Evolutionary conservation across 2,329 filamentous ascomycete genomes (phyloP), one percentile per base, ranked within the genome.

Genomic region (Colletotrichum agaves): DNA sequence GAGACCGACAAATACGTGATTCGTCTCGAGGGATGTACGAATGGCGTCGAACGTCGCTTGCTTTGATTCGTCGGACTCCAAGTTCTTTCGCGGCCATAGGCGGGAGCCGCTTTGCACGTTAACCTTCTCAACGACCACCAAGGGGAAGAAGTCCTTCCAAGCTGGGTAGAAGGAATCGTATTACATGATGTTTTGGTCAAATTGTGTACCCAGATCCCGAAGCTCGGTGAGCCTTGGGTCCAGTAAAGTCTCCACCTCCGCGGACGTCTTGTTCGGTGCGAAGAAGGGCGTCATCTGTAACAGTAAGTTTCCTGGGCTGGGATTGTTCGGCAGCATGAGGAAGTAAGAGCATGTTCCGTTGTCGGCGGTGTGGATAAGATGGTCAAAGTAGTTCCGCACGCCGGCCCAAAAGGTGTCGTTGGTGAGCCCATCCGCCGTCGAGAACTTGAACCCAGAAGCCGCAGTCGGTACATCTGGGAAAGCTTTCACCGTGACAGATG

Each of bases 281-380:
- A 70, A 69, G 31, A 67, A 61, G 3, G 63, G 63, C 7, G 62
- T 53, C 62, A 65, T 61, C 13, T 66, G 63, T 39, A 66, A 61
- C 10, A 61, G 21, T 23, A 66, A 61, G 21, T 53, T 23, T 4
- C 63, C 63, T 7, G 63, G 57, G 17, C 57, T 43, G 19, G 63
- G 63, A 13, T 53, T 65, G 12, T 65, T 65, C 0, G 46, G 46
- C 15, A 65, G 23, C 52, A 63, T n/a, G 11, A 58, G 8, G 17
- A 65, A 61, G 12, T 61, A 61, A 1, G 62, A 27, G 8, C 61
- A 65, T 8, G 62, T 65, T 19, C 56, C 62, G 12, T 46, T 52
- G 10, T 65, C 55, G 7, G 62, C 62, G 11, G 61, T 65, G 31
- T 46, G 12, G 37, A 65, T 65, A 19, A 65, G 61, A 13, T 50